Evolutionary conservation across 768 basidiomycete species (phyloP), one percentile per base, ranked within the genome.

Genomic region (Pleurotus djamor): DNA sequence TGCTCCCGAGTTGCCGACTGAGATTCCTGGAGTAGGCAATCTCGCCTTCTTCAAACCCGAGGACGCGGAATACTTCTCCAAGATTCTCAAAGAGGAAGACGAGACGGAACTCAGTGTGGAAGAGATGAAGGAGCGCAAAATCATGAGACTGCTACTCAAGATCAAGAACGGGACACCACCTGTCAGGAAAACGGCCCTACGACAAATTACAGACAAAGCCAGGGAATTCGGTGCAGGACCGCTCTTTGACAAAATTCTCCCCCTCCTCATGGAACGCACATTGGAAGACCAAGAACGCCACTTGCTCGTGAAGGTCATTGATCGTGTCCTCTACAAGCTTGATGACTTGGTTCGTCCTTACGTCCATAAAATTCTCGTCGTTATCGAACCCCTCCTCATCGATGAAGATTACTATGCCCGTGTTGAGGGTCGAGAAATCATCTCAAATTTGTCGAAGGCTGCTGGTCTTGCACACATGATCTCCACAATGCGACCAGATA

Each of bases 401-500:
- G 96, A 99, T 72, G 96, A 98, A 72, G 97, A 98, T 71, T 94
- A 94, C 74, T 94, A 93, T 65, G 91, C 91, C 48, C 92, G 94
- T 72, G 95, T 98, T 45, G 97, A 98, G 77, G 97, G 97, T 64
- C 94, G 96, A 36, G 97, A 99, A 79, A 98, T 99, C 71, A 99
- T 98, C 65, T 96, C 94, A 66, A 99, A 98, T 73, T 79, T 98
- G 44, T 96, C 97, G 33, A 99, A 98, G 74, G 97, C 97, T 9
- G 96, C 96, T 34, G 97, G 97, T 74, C 88, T 99, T 28, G 96
- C 97, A 2, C 97, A 99, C 76, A 98, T 99, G 97, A 99, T 99
- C 67, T 99, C 97, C 37, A 99, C 96, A 16, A 98, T 99, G 96
- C 91, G 96, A 66, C 96, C 97, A 3, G 96, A 99, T 80, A 98